Evolutionary conservation across 1,284 basidiomycete genomes (phyloP).

Genomic region (Prillingera fragicola): DNA sequence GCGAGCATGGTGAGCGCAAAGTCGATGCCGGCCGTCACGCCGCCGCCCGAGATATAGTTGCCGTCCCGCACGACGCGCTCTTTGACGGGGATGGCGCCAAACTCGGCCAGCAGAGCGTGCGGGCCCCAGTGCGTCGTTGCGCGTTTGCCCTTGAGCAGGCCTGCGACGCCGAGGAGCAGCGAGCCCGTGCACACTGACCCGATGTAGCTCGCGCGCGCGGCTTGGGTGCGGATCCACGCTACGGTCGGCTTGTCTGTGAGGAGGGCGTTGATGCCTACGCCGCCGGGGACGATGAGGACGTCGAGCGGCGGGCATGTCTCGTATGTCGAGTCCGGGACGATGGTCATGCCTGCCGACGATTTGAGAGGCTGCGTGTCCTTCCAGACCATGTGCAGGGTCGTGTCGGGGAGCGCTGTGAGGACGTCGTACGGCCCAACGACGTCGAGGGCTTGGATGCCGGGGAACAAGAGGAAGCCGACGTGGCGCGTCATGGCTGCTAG

Average conservation of each 20-base stretch:
- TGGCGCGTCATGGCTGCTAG: too few species aligned
- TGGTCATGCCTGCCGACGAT: not conserved
- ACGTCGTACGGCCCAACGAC: constrained; percentile 8
- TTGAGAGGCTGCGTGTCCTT: not conserved
- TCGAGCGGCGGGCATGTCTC: constrained; percentile 1
- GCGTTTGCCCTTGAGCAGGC: constrained; percentile 4
- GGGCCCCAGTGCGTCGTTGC: constrained; percentile 10
- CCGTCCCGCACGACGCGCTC: constrained; percentile 10
- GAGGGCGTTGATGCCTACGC: not conserved
- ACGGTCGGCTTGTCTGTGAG: not conserved
- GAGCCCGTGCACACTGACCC: constrained; percentile 12
- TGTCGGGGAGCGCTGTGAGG: constrained; percentile 1
- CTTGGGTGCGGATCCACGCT: not conserved
- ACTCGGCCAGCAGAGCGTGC: not conserved
- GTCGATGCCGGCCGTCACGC: constrained; percentile 16
- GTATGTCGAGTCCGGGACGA: not conserved
- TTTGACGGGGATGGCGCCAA: constrained; percentile 3
- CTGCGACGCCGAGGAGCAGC: constrained; percentile 9
- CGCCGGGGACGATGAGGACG: constrained; percentile 9
- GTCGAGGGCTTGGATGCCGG: constrained; percentile 9
- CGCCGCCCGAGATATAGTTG: constrained; percentile 8
- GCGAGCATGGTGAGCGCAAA: constrained; percentile 12
- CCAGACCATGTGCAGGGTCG: constrained; percentile 1
- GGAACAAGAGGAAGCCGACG: constrained; percentile 8
- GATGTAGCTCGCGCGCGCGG: not conserved